Conservation (phyloP, 192 early-diverging fungal species). For the Coemansia sp. region DNA sequence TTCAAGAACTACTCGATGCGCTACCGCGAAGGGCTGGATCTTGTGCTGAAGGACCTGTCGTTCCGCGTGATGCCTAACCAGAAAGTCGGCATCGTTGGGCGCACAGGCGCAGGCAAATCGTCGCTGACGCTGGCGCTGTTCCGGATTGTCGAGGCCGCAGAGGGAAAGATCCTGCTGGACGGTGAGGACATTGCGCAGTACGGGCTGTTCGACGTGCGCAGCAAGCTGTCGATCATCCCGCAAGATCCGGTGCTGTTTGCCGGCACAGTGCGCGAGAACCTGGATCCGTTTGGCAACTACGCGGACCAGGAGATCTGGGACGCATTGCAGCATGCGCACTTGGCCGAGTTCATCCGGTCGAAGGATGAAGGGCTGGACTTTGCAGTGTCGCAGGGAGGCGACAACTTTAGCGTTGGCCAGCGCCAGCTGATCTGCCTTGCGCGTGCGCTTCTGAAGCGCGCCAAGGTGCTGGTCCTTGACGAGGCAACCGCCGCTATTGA, state of each 20-base stretch:
- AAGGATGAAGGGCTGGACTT: no score
- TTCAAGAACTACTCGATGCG: no score
- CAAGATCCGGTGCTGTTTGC: constrained; percentile 76
- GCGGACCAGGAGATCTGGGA: no score
- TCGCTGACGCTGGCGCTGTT: no score
- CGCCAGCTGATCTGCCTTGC: constrained; percentile 74
- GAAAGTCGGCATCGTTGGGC: no score
- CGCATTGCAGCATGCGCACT: no score
- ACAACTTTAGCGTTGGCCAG: constrained; percentile 85
- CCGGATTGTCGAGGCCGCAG: constrained; percentile 59
- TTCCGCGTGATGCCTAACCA: no score
- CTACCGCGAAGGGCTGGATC: no score
- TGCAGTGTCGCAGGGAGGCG: constrained; percentile 72
- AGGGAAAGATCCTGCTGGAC: constrained; percentile 73
- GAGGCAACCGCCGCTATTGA: constrained; percentile 82
- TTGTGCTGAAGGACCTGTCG: no score
- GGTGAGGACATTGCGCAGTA: constrained; percentile 71
- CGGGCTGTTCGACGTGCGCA: constrained; percentile 72
- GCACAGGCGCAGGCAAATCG: no score
- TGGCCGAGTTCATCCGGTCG: no score
- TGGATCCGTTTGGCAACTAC: constrained; percentile 78
- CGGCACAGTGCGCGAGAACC: no score
- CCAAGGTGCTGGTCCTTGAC: constrained; percentile 79
- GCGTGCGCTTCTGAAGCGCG: constrained; percentile 68
- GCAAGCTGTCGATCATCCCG: constrained; percentile 74